These are phyloP conservation scores for Podaxis sp. DNA, from an alignment of 768 basidiomycete species.

Conservation along the genomic window DNA sequence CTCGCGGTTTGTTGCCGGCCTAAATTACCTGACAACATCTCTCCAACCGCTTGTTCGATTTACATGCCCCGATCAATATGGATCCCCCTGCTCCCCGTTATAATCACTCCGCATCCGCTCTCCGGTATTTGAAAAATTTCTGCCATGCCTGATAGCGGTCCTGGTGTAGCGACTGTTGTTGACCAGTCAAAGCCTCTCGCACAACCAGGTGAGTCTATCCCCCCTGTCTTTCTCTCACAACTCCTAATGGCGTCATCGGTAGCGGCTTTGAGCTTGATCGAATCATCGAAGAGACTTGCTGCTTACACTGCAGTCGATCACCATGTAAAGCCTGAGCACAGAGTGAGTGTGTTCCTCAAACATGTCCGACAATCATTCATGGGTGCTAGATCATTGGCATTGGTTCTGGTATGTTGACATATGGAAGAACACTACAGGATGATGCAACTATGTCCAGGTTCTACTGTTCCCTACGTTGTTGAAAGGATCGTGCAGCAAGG, in stretches of 20 bases:
- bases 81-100: neutral
- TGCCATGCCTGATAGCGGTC: conserved; percentile 2
- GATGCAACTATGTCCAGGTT: conserved; percentile 44
- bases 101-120: neutral
- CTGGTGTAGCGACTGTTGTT: neutral
- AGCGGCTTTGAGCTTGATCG: conserved; percentile 48
- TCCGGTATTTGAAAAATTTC: neutral
- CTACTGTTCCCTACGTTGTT: conserved; percentile 95
- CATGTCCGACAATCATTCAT: neutral
- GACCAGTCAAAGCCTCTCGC: neutral
- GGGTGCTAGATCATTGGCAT: conserved; percentile 76
- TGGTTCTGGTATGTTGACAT: conserved; percentile 62
- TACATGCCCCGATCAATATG: neutral
- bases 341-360: conserved; percentile 44
- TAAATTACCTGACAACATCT: neutral
- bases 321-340: conserved; percentile 80
- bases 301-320: conserved; percentile 94
- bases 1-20: neutral
- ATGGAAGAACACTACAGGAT: neutral
- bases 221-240: neutral
- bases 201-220: neutral
- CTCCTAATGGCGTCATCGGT: neutral
- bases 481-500: conserved; percentile 92
- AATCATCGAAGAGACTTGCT: conserved; percentile 85
- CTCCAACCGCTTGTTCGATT: neutral